Conservation (phyloP, 2,329 filamentous ascomycete species). For the Epichloe bromicola region DNA sequence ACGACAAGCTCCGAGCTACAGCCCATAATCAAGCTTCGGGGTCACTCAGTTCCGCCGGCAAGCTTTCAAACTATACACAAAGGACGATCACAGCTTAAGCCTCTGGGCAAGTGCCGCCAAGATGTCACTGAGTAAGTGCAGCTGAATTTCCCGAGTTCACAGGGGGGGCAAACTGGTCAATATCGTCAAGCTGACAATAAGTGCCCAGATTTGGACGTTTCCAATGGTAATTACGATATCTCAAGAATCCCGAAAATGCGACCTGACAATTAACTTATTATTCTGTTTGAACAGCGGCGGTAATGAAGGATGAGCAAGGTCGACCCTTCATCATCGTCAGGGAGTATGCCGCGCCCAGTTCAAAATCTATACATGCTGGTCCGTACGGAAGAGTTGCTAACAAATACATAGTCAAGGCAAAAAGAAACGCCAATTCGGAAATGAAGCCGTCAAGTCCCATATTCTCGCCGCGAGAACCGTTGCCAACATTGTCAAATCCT, state of each 20-base stretch:
- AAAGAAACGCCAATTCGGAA: slow-evolving; percentile 95
- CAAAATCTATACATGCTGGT: neutral
- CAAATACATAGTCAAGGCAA: slow-evolving; percentile 62
- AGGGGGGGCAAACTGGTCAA: slow-evolving; percentile 7
- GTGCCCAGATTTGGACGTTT: slow-evolving; percentile 61
- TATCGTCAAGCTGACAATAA: slow-evolving; percentile 22
- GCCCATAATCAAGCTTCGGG: slow-evolving; percentile 14
- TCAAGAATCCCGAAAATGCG: neutral
- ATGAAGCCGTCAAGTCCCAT: slow-evolving; percentile 94
- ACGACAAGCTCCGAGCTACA: slow-evolving; percentile 19
- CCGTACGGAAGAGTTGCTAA: slow-evolving; percentile 8
- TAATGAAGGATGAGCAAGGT: slow-evolving; percentile 96
- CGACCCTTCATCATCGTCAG: slow-evolving; percentile 95
- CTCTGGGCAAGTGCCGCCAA: slow-evolving; percentile 17
- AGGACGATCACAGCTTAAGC: slow-evolving; percentile 13
- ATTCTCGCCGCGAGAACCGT: slow-evolving; percentile 94
- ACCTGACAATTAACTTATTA: slow-evolving; percentile 9
- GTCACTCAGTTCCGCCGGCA: slow-evolving; percentile 7
- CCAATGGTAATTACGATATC: slow-evolving; percentile 45
- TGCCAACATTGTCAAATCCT: slow-evolving; percentile 94
- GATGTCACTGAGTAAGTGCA: slow-evolving; percentile 27
- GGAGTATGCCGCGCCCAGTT: slow-evolving; percentile 53
- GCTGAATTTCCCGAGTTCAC: slow-evolving; percentile 9
- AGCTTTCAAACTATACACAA: slow-evolving; percentile 1
- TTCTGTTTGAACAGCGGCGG: slow-evolving; percentile 34